Conservation (phyloP, 371 early-diverging fungal species). For the Lichtheimia corymbifera region DNA sequence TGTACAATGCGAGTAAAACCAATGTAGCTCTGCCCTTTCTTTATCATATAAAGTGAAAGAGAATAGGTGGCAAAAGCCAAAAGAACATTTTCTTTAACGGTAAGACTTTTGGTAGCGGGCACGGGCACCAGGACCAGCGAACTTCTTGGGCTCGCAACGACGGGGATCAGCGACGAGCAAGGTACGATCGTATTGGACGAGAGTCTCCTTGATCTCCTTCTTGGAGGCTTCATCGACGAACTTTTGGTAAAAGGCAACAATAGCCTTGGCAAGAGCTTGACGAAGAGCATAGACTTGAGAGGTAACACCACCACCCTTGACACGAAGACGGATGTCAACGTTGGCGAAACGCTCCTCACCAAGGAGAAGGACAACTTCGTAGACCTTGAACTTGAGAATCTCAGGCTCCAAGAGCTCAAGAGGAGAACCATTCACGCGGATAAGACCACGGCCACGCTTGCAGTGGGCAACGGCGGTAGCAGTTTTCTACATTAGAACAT, state of each 20-base stretch:
- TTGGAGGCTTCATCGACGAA: conserved; percentile 97
- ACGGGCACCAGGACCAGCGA: conserved; percentile 99
- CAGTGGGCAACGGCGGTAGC: conserved; percentile 98
- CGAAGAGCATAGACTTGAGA: conserved; percentile 98
- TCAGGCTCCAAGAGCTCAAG: conserved; percentile 93
- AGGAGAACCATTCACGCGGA: conserved; percentile 97
- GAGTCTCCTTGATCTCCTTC: conserved; percentile 95
- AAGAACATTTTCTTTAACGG: conserved; percentile 65
- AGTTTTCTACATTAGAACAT: conserved; percentile 83
- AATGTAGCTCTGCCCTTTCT: too few relatives aligned
- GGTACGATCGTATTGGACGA: conserved; percentile 95
- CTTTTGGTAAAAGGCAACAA: conserved; percentile 99
- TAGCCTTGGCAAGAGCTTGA: conserved; percentile 97
- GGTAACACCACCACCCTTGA: conserved; percentile 95
- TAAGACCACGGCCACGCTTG: conserved; percentile 93
- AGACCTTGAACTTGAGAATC: conserved; percentile 94
- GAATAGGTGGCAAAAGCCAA: conserved; percentile 5
- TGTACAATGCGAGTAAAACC: too few relatives aligned
- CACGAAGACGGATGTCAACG: conserved; percentile 95
- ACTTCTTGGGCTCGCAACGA: conserved; percentile 99
- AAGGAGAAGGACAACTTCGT: conserved; percentile 95
- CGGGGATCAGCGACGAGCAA: conserved; percentile 98
- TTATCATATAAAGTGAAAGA: neutral
- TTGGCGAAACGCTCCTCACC: conserved; percentile 93
- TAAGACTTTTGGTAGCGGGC: conserved; percentile 97